Percentiles rank a stretch among this genome's conserved stretches.
Conservation (phyloP, 2,329 filamentous ascomycete genomes). For the Colletotrichum trifolii region DNA sequence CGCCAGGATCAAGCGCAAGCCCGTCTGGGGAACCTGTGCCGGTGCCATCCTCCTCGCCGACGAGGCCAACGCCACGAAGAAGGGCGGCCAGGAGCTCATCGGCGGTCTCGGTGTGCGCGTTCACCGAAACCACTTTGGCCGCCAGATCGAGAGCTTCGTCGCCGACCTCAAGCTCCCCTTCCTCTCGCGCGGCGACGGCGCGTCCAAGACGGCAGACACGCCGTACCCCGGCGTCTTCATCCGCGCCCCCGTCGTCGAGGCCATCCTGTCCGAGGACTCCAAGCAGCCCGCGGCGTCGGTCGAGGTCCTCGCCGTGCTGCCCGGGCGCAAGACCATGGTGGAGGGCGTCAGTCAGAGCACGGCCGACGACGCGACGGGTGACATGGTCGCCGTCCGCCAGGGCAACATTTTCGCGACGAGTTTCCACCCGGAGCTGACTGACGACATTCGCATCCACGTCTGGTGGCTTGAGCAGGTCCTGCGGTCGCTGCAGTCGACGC, state of each 20-base stretch:
- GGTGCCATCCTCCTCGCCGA: slow-evolving; percentile 92
- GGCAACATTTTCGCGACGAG: slow-evolving; percentile 94
- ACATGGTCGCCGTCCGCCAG: slow-evolving; percentile 90
- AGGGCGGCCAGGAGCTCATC: slow-evolving; percentile 91
- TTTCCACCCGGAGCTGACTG: slow-evolving; percentile 94
- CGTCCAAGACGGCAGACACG: slow-evolving; percentile 25
- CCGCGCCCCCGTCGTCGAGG: slow-evolving; percentile 91
- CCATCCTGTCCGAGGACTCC: slow-evolving; percentile 66
- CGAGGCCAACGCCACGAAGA: slow-evolving; percentile 87
- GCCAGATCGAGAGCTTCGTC: slow-evolving; percentile 93
- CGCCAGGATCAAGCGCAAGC: slow-evolving; percentile 76
- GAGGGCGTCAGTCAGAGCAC: slow-evolving; percentile 50
- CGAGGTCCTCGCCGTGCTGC: slow-evolving; percentile 63
- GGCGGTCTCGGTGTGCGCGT: slow-evolving; percentile 92
- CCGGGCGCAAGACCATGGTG: slow-evolving; percentile 52
- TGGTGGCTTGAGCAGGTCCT: slow-evolving; percentile 86
- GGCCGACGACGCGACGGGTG: slow-evolving; percentile 62
- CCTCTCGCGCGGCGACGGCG: slow-evolving; percentile 54
- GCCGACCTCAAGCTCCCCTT: slow-evolving; percentile 80
- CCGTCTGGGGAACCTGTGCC: slow-evolving; percentile 96
- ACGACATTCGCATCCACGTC: slow-evolving; percentile 86
- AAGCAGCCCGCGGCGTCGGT: slow-evolving; percentile 48
- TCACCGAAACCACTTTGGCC: slow-evolving; percentile 93
- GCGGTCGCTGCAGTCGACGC: slow-evolving; percentile 6
- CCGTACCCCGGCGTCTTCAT: slow-evolving; percentile 91